Conservation (phyloP, 140 eudicot genomes). For the Flaveria floridana region DNA sequence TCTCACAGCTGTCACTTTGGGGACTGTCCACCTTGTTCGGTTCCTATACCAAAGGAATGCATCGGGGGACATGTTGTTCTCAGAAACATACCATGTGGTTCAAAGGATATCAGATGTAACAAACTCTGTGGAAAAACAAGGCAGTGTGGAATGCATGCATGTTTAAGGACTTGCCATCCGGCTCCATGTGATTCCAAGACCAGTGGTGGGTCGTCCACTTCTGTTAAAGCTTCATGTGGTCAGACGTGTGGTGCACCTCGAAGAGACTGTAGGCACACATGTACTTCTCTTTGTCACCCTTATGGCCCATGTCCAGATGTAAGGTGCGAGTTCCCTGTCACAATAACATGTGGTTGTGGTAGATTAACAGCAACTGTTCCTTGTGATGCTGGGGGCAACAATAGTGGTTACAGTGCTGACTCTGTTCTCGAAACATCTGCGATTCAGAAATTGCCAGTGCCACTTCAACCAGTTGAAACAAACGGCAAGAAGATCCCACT, state of each 20-base stretch:
- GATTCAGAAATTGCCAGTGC: constrained; percentile 63
- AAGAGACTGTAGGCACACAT: constrained; percentile 93
- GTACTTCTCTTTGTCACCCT: constrained; percentile 80
- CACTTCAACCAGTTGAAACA: constrained; percentile 67
- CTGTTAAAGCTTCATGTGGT: constrained; percentile 65
- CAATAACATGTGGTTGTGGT: constrained; percentile 79
- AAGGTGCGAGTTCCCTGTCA: constrained; percentile 81
- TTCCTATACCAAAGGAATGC: constrained; percentile 88
- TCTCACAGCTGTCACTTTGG: constrained; percentile 97
- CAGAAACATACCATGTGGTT: constrained; percentile 88
- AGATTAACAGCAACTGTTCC: constrained; percentile 72
- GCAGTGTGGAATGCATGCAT: constrained; percentile 94
- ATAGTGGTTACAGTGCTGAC: constrained; percentile 53
- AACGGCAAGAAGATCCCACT: constrained; percentile 68
- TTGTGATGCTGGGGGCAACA: constrained; percentile 79
- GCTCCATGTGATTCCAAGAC: constrained; percentile 67
- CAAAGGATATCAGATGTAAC: constrained; percentile 81
- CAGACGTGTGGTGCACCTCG: constrained; percentile 93
- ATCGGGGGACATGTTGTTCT: constrained; percentile 92
- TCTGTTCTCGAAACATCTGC: constrained; percentile 70
- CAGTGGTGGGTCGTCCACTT: constrained; percentile 38
- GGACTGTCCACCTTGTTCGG: constrained; percentile 90
- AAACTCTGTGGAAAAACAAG: constrained; percentile 86
- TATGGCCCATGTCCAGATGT: constrained; percentile 64
- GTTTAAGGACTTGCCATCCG: constrained; percentile 82